Evolutionary conservation across 2,329 filamentous ascomycete species (phyloP), one percentile per base, ranked within the genome.

Genomic region (Orbilia blumenaviensis): DNA sequence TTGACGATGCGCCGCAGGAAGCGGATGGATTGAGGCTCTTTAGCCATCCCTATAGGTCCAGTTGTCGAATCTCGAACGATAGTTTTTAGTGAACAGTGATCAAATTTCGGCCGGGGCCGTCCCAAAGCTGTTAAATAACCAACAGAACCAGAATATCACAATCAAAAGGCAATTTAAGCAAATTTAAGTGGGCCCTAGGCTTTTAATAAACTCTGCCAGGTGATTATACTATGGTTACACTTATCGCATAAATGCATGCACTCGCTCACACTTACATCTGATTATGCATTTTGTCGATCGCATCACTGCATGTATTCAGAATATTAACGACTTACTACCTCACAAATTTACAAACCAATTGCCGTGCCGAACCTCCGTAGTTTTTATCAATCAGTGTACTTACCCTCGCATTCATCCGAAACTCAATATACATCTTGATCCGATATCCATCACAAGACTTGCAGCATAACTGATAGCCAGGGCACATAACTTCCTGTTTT

Each of bases 1-100:
- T 84, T 84, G 77, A 86, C 84, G 78, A 87, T 85, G 78, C 83
- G 84, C 74, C 80, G 82, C 67, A 86, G 80, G 38, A 83, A 77
- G 52, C 69, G 69, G 69, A 74, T 44, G 8, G 66, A 66, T 27
- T 48, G 29, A 18, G 61, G 69, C 16, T 74, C 69, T 38, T 74
- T 66, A 21, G 9, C 42, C 69, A 74, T 74, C 10, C 4, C 18
- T 2, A 8, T n/a, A n/a, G n/a, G n/a, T n/a, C n/a, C n/a, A n/a
- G n/a, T n/a, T n/a, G n/a, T n/a, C n/a, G n/a, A n/a, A n/a, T n/a
- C n/a, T n/a, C n/a, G n/a, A n/a, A n/a, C n/a, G n/a, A n/a, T n/a
- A n/a, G n/a, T n/a, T n/a, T n/a, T n/a, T n/a, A n/a, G n/a, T n/a
- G n/a, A n/a, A n/a, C n/a, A n/a, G n/a, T n/a, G n/a, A n/a, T n/a